Evolutionary conservation across 352 stramenopile species (phyloP), one percentile per base, ranked within the genome.

Genomic region (Phytophthora vignae): DNA sequence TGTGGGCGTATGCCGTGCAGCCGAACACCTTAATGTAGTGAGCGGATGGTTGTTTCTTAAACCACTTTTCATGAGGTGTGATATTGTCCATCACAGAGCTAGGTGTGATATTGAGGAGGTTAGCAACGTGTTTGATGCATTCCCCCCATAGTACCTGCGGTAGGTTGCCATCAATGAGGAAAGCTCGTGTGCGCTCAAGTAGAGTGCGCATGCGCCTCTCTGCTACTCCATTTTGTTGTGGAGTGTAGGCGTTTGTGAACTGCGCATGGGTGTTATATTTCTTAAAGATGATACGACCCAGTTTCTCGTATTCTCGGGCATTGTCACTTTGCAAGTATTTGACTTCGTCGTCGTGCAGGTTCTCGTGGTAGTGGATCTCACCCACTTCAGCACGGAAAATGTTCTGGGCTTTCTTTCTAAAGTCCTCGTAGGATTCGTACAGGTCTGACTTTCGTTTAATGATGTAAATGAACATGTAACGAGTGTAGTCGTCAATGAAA

Each of bases 211-310:
- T 73, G 12, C 59, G 64, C 55, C 70, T 64, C 50, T 73, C 64
- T 63, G 70, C 70, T 50, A 69, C 42, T 29, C 64, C 70, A 55
- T 77, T 77, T 52, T 77, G 64, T 48, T 69, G 64, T 46, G 70
- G 64, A 22, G 64, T 64, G 55, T 77, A 73, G 1, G 64, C 70
- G 10, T 77, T 73, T 1, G 70, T 67, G 27, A 73, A 73, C 14
- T 69, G 63, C 3, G 54, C 55, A 42, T 65, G 70, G 4, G 70
- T 70, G 33, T 62, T 66, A 33, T 73, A 67, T 42, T 77, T 77
- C 9, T 62, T 12, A 19, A 61, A 60, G 38, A 77, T 69, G 8
- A 67, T 62, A n/a, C 53, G 25, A 15, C 63, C 64, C 14, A 73
- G 55, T 36, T 77, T 73, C 29, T 72, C 69, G 17, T 69, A 69